Percentiles rank a stretch among this genome's conserved stretches.
Evolutionary conservation across 2,329 filamentous ascomycete genomes (phyloP).

Genomic region (Colletotrichum sansevieriae): DNA sequence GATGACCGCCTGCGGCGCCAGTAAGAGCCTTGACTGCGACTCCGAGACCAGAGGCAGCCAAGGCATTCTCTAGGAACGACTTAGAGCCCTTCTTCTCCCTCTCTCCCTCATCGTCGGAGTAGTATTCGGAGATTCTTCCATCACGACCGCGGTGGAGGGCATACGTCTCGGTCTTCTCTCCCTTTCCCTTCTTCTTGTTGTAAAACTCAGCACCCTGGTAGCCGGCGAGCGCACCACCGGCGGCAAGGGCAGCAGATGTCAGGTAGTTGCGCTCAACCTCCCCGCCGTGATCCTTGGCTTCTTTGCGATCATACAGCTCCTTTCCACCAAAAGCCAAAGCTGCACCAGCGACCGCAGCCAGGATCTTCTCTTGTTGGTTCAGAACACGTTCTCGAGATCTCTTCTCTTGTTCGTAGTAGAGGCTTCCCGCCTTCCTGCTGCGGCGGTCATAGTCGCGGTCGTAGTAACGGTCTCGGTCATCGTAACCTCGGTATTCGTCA

Average conservation of each 20-base stretch:
- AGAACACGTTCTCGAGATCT: constrained; percentile 64
- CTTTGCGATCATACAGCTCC: constrained; percentile 74
- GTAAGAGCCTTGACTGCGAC: constrained; percentile 71
- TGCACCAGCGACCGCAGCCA: constrained; percentile 74
- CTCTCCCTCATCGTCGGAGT: constrained; percentile 67
- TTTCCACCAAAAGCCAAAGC: constrained; percentile 75
- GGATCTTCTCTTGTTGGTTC: constrained; percentile 74
- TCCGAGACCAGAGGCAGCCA: constrained; percentile 72
- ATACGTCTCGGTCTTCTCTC: constrained; percentile 67
- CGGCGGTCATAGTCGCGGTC: constrained; percentile 62
- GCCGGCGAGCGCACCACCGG: constrained; percentile 73
- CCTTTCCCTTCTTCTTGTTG: constrained; percentile 69
- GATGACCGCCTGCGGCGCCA: constrained; percentile 61
- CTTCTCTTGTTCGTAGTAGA: constrained; percentile 69
- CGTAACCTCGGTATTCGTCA: constrained; percentile 61
- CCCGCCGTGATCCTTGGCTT: constrained; percentile 64
- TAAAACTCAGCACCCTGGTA: constrained; percentile 75
- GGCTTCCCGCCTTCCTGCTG: constrained; percentile 63
- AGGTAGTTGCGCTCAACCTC: constrained; percentile 70
- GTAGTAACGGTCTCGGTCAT: constrained; percentile 62
- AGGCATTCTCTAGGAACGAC: constrained; percentile 73
- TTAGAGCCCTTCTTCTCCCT: constrained; percentile 72
- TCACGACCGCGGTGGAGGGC: constrained; percentile 67
- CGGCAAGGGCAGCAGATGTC: constrained; percentile 71
- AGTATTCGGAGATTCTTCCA: constrained; percentile 66